phyloP scores from a whole-genome alignment of 331 rosid genomes.

The Saraca asoca region DNA sequence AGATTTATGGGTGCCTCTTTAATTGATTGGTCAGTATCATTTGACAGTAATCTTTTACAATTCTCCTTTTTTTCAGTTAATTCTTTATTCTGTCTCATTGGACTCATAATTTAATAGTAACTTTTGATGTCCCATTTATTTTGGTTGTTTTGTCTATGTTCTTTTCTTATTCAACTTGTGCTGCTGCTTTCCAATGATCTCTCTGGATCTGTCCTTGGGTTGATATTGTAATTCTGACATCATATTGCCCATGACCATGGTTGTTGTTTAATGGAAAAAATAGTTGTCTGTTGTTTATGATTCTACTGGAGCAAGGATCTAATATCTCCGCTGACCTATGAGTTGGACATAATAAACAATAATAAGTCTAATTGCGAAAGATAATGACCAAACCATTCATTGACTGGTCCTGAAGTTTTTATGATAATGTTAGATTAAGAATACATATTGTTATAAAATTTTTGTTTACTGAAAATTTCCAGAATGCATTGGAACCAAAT shows the following conservation, averaged over 20 bases:
- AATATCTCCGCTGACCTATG: too few relatives aligned
- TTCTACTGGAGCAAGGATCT: neutral
- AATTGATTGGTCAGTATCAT: too few relatives aligned
- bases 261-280: neutral
- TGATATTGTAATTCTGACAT: neutral
- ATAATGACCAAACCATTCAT: constrained; percentile 12
- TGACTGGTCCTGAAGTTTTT: constrained; percentile 12
- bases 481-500: constrained; percentile 89
- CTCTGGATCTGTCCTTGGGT: neutral
- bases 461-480: constrained; percentile 27
- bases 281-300: neutral
- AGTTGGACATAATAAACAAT: too few relatives aligned
- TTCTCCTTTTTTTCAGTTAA: too few relatives aligned
- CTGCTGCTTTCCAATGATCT: neutral
- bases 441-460: constrained; percentile 1
- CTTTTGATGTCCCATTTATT: too few relatives aligned
- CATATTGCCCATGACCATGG: neutral
- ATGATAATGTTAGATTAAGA: constrained; percentile 16
- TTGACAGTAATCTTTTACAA: too few relatives aligned
- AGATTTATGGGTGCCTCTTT: constrained; percentile 4
- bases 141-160: neutral
- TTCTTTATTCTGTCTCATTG: too few relatives aligned
- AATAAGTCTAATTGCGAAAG: neutral
- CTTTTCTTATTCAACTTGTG: constrained; percentile 7
- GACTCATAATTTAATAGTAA: too few relatives aligned